Evolutionary conservation across 2,329 filamentous ascomycete genomes (phyloP), one percentile per base, ranked within the genome.

Genomic region (Biscogniauxia mediterranea): DNA sequence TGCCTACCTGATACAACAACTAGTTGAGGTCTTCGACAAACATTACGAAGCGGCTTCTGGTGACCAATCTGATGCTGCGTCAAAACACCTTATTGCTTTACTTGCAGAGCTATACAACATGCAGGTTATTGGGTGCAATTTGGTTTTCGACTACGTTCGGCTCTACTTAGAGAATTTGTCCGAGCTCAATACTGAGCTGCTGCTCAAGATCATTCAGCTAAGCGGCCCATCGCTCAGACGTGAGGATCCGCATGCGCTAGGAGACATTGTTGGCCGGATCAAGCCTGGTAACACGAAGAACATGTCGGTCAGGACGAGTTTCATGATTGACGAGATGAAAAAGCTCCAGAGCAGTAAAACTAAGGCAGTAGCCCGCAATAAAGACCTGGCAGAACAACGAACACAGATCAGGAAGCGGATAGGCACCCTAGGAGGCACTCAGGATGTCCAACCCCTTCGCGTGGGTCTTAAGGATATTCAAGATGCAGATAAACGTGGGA

Each of bases 271-370:
- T 5, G 80, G 89, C 11, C 82, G 92, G 55, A 84, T 98, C 61
- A 91, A 92, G 66, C 87, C 89, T 21, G 86, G 89, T 1, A 85
- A 93, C 2, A 80, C 85, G 0, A 87, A 86, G 62, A 89, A 87
- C 20, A 80, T 97, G 26, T 94, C 93, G 1, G 91, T 93, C 9
- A 88, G 95, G 59, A 97, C 94, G 1, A 96, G 91, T 68, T 97
- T 97, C 77, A 98, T 98, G 93, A 91, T 99, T 56, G 94, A 98
- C 71, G 95, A 90, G 0, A 97, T 99, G 74, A 92, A 91, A 61
- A 92, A 97, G 70, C 82, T 99, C 28, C 97, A 97, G 75, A 97
- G 96, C 79, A 97, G 95, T 77, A 92, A 92, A 62, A 83, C 93
- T 71, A 97, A 94, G 75, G 87, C 89, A 15, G 88, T 87, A 17